Evolutionary conservation across 345 rosid species (phyloP).

Genomic region (Heritiera fomes): DNA sequence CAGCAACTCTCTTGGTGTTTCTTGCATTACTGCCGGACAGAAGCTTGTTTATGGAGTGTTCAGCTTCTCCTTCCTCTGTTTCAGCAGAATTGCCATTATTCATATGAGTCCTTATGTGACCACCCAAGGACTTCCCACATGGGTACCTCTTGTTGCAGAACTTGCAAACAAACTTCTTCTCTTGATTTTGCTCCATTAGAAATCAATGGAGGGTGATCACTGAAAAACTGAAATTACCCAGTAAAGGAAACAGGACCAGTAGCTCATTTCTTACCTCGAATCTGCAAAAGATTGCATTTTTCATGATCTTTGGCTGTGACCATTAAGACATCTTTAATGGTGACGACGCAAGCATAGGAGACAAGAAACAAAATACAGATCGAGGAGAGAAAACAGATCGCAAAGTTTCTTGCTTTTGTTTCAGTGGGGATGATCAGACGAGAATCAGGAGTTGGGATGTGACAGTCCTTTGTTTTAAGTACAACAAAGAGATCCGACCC

Average conservation of each 20-base stretch:
- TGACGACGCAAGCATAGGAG: slow-evolving; percentile 9
- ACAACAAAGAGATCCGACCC: slow-evolving; percentile 61
- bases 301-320: not conserved
- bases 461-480: slow-evolving; percentile 47
- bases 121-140: slow-evolving; percentile 87
- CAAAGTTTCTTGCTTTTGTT: slow-evolving; percentile 35
- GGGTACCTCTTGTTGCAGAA: slow-evolving; percentile 69
- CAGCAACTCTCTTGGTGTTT: slow-evolving; percentile 26
- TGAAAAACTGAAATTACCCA: slow-evolving; percentile 35
- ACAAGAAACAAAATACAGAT: slow-evolving; percentile 32
- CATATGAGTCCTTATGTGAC: slow-evolving; percentile 86
- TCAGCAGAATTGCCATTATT: slow-evolving; percentile 40
- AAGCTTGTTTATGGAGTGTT: slow-evolving; percentile 34
- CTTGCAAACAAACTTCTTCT: slow-evolving; percentile 72
- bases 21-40: slow-evolving; percentile 21
- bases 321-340: not conserved
- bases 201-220: slow-evolving; percentile 23
- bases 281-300: slow-evolving; percentile 40
- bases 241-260: slow-evolving; percentile 28
- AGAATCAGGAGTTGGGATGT: slow-evolving; percentile 41
- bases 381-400: slow-evolving; percentile 38
- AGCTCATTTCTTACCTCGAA: slow-evolving; percentile 41
- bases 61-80: slow-evolving; percentile 41
- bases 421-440: slow-evolving; percentile 31
- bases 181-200: slow-evolving; percentile 57